Base-by-base conservation (phyloP, 1,284 basidiomycete species). In the Apiotrichum brassicae region DNA sequence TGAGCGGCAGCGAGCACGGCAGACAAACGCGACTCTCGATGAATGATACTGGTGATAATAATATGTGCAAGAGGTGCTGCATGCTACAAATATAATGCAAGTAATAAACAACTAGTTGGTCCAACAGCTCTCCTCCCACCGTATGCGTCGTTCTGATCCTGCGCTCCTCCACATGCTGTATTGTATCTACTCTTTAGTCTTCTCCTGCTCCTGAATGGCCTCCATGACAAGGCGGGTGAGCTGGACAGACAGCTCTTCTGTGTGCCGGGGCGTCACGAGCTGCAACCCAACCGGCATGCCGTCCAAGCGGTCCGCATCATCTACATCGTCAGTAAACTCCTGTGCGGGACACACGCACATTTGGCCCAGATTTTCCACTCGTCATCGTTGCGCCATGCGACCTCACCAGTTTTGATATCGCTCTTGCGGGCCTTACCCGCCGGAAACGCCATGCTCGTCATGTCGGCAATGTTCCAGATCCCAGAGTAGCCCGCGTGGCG, bases 201-300 rank as follows among this genome's bases (percentile, higher is more conserved):
- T 3, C 7, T 37, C 6, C 18, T 30, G 2, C 28, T 42, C 20
- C 11, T 4, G 20, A 5, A 44, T 44, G 9, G 79, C 79, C 1
- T 77, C 79, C 2, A 54, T 46, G 3, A 56, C 49, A 6, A 62
- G 49, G 16, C 51, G 47, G 9, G 57, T 49, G 20, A 57, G 55
- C 26, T 51, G 56, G 28, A 62, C 38, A 11, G 46, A 53, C 22
- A 48, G 43, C 49, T 57, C 56, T 41, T 57, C 53, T 57, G 86
- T 82, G 41, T 81, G 73, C 13, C 80, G 81, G 35, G 80, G 74
- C 1, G 80, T 83, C 3, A 85, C 76, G 9, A 86, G 63, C 60
- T 87, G 86, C 20, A 87, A 64, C 20, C 76, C 72, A 6, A 86
- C 74, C 0, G 85, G 85, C 2, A 79, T 81, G 54, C 79, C 76